Base-by-base conservation (phyloP, 192 early-diverging fungal genomes). In the Coemansia sp. region DNA sequence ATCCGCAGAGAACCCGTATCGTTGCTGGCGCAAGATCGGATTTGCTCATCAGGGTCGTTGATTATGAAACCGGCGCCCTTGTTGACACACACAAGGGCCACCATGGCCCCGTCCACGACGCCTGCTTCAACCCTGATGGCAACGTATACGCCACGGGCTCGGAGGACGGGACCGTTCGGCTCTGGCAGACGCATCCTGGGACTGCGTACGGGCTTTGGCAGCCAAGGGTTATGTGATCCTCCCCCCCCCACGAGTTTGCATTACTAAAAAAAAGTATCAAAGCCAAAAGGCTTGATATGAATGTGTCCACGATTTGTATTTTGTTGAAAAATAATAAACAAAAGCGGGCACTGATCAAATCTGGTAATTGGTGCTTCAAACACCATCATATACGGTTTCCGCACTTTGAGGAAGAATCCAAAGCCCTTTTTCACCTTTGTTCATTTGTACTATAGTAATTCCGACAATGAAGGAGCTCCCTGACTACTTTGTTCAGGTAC, bases 121-220 rank as follows among this genome's bases (percentile, higher is more conserved):
- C 90, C 25, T 92, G 90, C 62, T 93, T 94, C 69, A 96, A 93
- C 29, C 94, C 94, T 22, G 94, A 96, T 71, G 94, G 94, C 35
- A 89, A 93, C 54, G 69, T 96, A 19, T 96, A 96, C 71, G 92
- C 94, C 8, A 94, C 92, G 3, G 94, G 93, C 20, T 92, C 90
- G 5, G 94, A 96, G 74, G 94, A 96, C 65, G 94, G 94, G 0
- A 96, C 94, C 5, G 92, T 96, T 49, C 81, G 93, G 54, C 78
- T 95, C 56, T 95, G 94, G 94, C 93, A 95, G 74, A 89, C 92
- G 6, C 84, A 77, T 32, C 92, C 94, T 11, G 91, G 89, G 25
- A 89, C 86, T 20, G 73, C 86, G 17, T 94, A 94, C 67, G 93
- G 92, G 9, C 73, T 93, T 50, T 95, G 93, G 93, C 87, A 93